A percentile compares a stretch with the other conserved stretches of the same genome.
These are phyloP conservation scores for Podila horticola DNA, from an alignment of 192 early-diverging fungal genomes.

Conservation along the genomic window DNA sequence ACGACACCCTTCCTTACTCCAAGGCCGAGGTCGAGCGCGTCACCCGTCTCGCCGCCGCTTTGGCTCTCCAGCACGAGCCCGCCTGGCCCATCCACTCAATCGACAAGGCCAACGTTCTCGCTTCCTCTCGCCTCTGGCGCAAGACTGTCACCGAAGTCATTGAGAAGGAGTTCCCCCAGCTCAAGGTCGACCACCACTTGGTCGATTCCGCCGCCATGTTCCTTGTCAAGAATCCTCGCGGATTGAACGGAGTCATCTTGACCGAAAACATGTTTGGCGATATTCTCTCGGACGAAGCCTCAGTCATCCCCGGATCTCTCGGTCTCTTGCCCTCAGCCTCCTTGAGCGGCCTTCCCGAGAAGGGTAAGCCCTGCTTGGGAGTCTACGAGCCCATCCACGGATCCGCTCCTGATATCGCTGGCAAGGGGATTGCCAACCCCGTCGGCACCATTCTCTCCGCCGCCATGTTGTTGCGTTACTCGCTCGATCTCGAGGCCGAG, in stretches of 20 bases:
- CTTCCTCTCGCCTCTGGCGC: constrained; percentile 97
- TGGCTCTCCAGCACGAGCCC: constrained; percentile 84
- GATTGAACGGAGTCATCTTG: constrained; percentile 93
- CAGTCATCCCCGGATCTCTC: constrained; percentile 93
- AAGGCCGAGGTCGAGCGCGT: constrained; percentile 93
- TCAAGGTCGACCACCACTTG: constrained; percentile 90
- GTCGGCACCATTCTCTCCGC: constrained; percentile 96
- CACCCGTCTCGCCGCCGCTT: constrained; percentile 90
- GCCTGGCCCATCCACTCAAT: constrained; percentile 92
- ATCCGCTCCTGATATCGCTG: constrained; percentile 98
- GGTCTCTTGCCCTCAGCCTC: constrained; percentile 94
- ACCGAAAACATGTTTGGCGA: constrained; percentile 99
- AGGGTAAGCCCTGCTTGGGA: constrained; percentile 77
- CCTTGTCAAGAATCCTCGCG: constrained; percentile 91
- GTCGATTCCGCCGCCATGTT: constrained; percentile 98
- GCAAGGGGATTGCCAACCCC: constrained; percentile 96
- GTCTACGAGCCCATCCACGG: constrained; percentile 99
- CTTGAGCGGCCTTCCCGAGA: constrained; percentile 87
- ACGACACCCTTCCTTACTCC: constrained; percentile 95
- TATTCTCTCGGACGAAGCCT: constrained; percentile 95
- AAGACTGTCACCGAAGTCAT: constrained; percentile 91
- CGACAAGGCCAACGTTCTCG: constrained; percentile 99
- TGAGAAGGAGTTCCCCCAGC: constrained; percentile 86
- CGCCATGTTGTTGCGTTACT: constrained; percentile 96
- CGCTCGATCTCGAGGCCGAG: constrained; percentile 89